Evolutionary conservation across 129 eudicot genomes (phyloP), one percentile per base, ranked within the genome.

Genomic region (Flaveria sonorensis): DNA sequence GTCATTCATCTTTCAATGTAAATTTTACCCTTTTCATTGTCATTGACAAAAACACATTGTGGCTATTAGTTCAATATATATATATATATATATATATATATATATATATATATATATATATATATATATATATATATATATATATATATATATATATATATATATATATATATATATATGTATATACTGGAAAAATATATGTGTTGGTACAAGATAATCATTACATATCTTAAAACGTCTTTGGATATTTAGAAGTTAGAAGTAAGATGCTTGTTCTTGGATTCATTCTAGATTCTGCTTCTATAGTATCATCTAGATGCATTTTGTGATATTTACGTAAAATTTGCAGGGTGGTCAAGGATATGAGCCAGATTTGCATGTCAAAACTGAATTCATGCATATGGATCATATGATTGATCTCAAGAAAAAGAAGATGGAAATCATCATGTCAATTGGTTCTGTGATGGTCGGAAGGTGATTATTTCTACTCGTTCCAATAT

Each of bases 311-410:
- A n/a, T 42, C 23, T 40, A 42, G 11, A 26, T 18, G 10, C 66
- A 45, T 80, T 63, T 23, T 51, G 43, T 71, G 59, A 79, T 65
- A 12, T 45, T 36, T 68, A 39, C 19, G 4, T 64, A 23, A 62
- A 64, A n/a, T 64, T 73, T 69, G 82, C 82, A 78, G 82, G 77
- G 42, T 59, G 70, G 18, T 70, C 77, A 57, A 75, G 79, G 64
- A 30, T 18, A 48, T 11, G 19, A 36, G 64, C 55, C 19, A 64
- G 71, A 45, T 36, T 6, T 79, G 60, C 47, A 7, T 57, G 69
- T 64, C 50, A 72, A 51, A 80, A 51, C 16, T 64, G 50, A 51
- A 73, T 32, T 32, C 50, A 71, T 52, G 66, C 61, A 64, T 39
- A 62, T 71, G 72, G 63, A 48, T 71, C 6, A 20, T 78, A 78